Evolutionary conservation across 306 rosid genomes (phyloP), one percentile per base, ranked within the genome.

Genomic region (Erythrophleum fordii): DNA sequence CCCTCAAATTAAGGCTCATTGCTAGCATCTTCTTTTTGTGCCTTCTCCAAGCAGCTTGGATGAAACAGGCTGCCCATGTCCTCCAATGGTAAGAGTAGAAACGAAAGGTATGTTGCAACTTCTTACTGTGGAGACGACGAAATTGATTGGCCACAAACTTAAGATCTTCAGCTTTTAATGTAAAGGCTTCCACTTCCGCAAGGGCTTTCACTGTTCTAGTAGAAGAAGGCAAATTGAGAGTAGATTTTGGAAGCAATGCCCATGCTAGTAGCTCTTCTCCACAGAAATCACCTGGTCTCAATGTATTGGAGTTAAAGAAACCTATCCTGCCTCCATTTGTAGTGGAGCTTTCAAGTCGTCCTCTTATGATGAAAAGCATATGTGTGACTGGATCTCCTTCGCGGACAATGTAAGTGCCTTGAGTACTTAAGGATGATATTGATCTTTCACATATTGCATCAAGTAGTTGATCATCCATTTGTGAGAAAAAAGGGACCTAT

Each of bases 31-130:
- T 76, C 85, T 90, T 93, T 85, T 89, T 90, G 88, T 75, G 77
- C 31, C 95, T 87, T 52, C 88, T 94, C 99, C 99, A 95, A 0
- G 94, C 95, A 13, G 80, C 92, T 82, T 95, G 97, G 76, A 95
- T 89, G 91, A 92, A 90, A 83, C 99, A 95, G 18, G 97, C 90
- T 7, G 93, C 97, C 98, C 98, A 93, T 11, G 99, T 95, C 73
- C 97, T 91, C 99, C 99, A 95, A 25, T 93, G 99, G 81, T 92
- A 39, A 17, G 99, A 95, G 90, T 93, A 95, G 90, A 91, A 93
- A 28, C 97, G 92, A 77, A 95, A 95, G 3, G 99, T 90, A 55
- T 95, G 97, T 11, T 95, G 99, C 3, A 95, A 73, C 90, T 93
- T 91, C 89, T 93, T 95, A 88, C 99, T 93, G 68, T 95, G 99